Evolutionary conservation across 371 early-diverging fungal genomes (phyloP).

Genomic region (Gilbertella persicaria): DNA sequence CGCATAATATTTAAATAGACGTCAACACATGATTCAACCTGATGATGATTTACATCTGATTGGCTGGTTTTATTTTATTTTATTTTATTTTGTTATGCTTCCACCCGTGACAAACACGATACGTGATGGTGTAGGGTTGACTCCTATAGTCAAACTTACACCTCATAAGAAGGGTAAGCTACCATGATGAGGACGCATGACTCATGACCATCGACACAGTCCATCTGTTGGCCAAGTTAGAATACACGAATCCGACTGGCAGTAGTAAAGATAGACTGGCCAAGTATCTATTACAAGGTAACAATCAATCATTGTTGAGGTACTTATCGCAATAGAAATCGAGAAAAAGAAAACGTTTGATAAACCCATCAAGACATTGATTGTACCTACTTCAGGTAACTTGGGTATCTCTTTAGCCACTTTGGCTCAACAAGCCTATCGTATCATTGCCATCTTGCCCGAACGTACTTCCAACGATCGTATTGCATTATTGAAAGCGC

Average conservation of each 20-base stretch:
- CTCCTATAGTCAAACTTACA: slow-evolving; percentile 36
- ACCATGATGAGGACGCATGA: too few species aligned
- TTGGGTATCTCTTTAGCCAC: slow-evolving; percentile 54
- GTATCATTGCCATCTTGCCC: slow-evolving; percentile 68
- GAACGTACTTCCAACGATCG: slow-evolving; percentile 77
- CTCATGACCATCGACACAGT: too few species aligned
- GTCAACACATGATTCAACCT: too few species aligned
- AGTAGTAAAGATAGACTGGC: slow-evolving; percentile 81
- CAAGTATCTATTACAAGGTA: slow-evolving; percentile 52
- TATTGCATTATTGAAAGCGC: slow-evolving; percentile 69
- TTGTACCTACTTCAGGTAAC: slow-evolving; percentile 79
- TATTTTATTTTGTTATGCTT: slow-evolving; percentile 25
- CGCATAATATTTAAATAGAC: too few species aligned
- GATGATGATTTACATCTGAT: neutral
- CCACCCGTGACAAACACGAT: slow-evolving; percentile 34
- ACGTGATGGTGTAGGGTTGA: slow-evolving; percentile 35
- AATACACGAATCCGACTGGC: slow-evolving; percentile 73
- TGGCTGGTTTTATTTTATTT: neutral
- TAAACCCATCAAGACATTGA: slow-evolving; percentile 44
- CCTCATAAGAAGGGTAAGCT: slow-evolving; percentile 27
- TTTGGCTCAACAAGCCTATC: slow-evolving; percentile 47
- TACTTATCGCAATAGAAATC: slow-evolving; percentile 2
- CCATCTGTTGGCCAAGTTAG: slow-evolving; percentile 70
- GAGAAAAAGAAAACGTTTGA: slow-evolving; percentile 24
- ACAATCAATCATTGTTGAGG: neutral